Evolutionary conservation across 345 rosid genomes (phyloP), one percentile per base, ranked within the genome.

Genomic region (Noccaea bulbosa): DNA sequence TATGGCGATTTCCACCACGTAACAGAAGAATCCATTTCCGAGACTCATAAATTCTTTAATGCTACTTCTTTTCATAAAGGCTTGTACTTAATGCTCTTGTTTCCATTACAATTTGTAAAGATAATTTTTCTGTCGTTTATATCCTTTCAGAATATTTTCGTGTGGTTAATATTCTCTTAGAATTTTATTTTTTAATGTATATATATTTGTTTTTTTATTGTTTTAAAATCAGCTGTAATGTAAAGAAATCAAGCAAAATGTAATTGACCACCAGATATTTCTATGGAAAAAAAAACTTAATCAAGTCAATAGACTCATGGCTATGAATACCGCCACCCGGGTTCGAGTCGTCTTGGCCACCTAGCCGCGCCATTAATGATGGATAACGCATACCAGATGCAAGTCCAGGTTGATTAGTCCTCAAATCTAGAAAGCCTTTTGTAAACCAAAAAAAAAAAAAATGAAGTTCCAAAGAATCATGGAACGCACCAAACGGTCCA

Each of bases 1-100:
- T 63, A 62, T 9, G 11, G 20, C 14, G 27, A 45, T 47, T 37
- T 15, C 54, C 41, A 35, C 77, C 71, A 72, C 65, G 71, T 65
- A 17, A 46, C n/a, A 1, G 16, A 30, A 2, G 71, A 65, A 65
- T 65, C 38, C n/a, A 49, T 49, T 73, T 51, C 59, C 65, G 27
- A 47, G 52, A 10, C 59, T 55, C 65, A 65, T 47, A 8, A 56
- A 73, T 56, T 24, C 66, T 9, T 17, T 49, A 55, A 55, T 34
- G 43, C n/a, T 14, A 55, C 49, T 34, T 71, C 77, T 9, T 65
- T 72, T 30, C 24, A 15, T 37, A n/a, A 46, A 46, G 6, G 34
- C 20, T 27, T 54, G 6, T 39, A 48, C 0, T 37, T 72, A 65
- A 57, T 56, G 66, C 45, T 39, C 14, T 44, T 34, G 46, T 33